Evolutionary conservation across 148 eudicot species (phyloP), one percentile per base, ranked within the genome.

Genomic region (Chenopodium formosanum): DNA sequence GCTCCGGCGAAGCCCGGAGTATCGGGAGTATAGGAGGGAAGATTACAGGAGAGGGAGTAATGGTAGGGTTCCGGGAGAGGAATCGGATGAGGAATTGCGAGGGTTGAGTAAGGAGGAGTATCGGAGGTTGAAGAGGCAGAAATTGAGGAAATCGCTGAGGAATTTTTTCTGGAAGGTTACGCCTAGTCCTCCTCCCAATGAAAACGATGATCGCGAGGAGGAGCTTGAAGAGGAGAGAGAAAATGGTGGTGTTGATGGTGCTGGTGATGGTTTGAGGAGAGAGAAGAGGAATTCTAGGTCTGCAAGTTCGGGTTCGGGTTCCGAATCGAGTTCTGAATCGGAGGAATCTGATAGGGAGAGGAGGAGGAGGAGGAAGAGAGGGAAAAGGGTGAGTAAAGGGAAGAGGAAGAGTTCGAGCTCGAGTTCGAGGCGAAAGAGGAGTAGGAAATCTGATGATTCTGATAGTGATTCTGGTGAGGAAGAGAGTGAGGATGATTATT

Each of bases 111-210:
- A 64, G 40, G 95, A 91, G 69, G 99, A 94, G 79, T 88, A 91
- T 70, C 78, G 99, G 68, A 86, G 98, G 82, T 53, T 91, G 4
- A 96, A 92, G 78, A 88, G 99, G 53, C 98, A 90, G 88, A 96
- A 96, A 53, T 69, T 92, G 83, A 85, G 99, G 78, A 89, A 89
- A 75, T 52, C 31, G 72, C 66, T 88, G 79, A 84, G 79, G 70
- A 84, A 82, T 77, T 80, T 83, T 48, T 81, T 96, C 7, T 96
- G 99, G 99, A 88, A 89, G 32, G 82, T 80, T 47, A 91, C 95
- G 2, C 98, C 99, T 60, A 96, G 99, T 48, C 98, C 99, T 29
- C 98, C 95, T 34, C 87, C 95, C 50, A 65, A 44, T 19, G 89
- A 86, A 31, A 78, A 89, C 48, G 94, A 88, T 1, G 89, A 85